Percentiles rank a stretch among this genome's conserved stretches.
phyloP scores from a whole-genome alignment of 2,329 filamentous ascomycete species.

The Hypoxylon sp. region DNA sequence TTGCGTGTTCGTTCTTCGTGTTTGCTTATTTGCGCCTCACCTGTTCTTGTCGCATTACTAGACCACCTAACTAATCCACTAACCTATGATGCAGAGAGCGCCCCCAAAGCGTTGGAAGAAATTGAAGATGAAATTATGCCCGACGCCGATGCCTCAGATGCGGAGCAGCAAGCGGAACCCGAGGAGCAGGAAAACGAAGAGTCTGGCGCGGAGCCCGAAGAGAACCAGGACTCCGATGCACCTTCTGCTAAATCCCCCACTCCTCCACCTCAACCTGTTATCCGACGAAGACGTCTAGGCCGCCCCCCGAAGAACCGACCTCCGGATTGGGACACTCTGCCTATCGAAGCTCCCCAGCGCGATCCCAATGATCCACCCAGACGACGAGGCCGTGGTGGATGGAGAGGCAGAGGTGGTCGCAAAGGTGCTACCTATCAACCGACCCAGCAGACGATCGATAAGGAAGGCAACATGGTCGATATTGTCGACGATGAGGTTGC shows the following conservation, averaged over 20 bases:
- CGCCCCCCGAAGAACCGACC: conserved; percentile 86
- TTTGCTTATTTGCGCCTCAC: neutral
- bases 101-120: conserved; percentile 59
- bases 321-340: conserved; percentile 76
- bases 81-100: conserved; percentile 53
- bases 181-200: conserved; percentile 53
- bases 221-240: conserved; percentile 48
- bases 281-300: conserved; percentile 81
- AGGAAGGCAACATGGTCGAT: conserved; percentile 90
- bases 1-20: no score
- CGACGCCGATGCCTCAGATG: conserved; percentile 49
- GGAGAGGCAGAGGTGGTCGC: conserved; percentile 72
- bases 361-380: conserved; percentile 66
- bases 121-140: conserved; percentile 60
- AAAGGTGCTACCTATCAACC: conserved; percentile 77
- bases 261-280: conserved; percentile 66
- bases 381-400: conserved; percentile 73
- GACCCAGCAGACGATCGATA: conserved; percentile 87
- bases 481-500: conserved; percentile 92
- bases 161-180: conserved; percentile 42
- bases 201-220: conserved; percentile 46
- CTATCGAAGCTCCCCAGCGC: conserved; percentile 61
- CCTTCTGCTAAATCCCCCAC: conserved; percentile 60
- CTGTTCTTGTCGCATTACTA: conserved; percentile 6
- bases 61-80: conserved; percentile 8